These are phyloP conservation scores for Russula sp. DNA, from an alignment of 768 basidiomycete genomes.

Conservation along the genomic window DNA sequence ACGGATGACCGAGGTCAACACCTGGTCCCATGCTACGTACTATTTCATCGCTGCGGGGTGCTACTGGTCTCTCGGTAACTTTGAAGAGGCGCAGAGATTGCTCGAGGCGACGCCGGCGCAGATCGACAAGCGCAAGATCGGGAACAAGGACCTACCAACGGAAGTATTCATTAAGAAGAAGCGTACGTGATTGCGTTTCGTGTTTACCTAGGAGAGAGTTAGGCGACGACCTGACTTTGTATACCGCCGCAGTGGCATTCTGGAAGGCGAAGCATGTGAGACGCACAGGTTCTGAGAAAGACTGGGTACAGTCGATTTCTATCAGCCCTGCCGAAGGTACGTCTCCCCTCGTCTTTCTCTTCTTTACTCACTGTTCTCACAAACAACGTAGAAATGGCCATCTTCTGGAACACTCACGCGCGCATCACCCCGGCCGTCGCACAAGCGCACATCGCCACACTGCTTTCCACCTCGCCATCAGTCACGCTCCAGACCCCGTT, in stretches of 20 bases:
- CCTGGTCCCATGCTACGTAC: slow-evolving; percentile 74
- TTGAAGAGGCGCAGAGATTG: slow-evolving; percentile 52
- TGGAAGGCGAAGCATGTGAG: slow-evolving; percentile 63
- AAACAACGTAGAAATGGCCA: slow-evolving; percentile 50
- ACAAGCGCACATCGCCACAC: slow-evolving; percentile 51
- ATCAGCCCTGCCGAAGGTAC: slow-evolving; percentile 68
- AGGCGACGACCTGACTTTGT: background rate
- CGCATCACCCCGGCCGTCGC: slow-evolving; percentile 51
- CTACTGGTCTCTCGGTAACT: slow-evolving; percentile 49
- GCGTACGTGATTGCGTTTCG: slow-evolving; percentile 37
- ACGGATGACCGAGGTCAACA: slow-evolving; percentile 58
- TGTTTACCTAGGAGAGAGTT: background rate
- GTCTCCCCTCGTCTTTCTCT: slow-evolving; percentile 18
- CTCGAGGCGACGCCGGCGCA: slow-evolving; percentile 56
- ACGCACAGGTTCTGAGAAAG: slow-evolving; percentile 45
- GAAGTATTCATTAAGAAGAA: slow-evolving; percentile 77
- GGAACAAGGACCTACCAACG: slow-evolving; percentile 65
- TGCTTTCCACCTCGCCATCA: slow-evolving; percentile 45
- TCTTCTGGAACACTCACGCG: slow-evolving; percentile 79
- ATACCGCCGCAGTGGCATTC: slow-evolving; percentile 50
- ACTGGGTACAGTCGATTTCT: slow-evolving; percentile 49
- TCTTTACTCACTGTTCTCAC: background rate
- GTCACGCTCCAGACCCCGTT: slow-evolving; percentile 28
- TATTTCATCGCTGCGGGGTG: slow-evolving; percentile 77
- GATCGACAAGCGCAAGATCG: slow-evolving; percentile 54